Evolutionary conservation across 306 rosid species (phyloP).

Genomic region (Lagenaria siceraria): DNA sequence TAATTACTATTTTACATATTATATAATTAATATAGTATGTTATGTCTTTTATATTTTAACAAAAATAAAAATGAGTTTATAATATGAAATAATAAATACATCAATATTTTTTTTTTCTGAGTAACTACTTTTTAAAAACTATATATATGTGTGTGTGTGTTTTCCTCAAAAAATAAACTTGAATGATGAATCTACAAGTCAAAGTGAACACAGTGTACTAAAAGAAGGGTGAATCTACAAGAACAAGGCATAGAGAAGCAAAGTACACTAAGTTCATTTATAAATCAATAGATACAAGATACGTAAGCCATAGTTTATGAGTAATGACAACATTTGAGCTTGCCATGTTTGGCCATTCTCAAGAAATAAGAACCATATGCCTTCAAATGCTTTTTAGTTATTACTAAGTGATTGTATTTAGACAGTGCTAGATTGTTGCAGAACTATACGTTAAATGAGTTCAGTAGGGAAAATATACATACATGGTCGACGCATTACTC

Average conservation of each 20-base stretch:
- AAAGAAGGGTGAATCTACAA: not conserved
- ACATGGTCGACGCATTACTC: slow-evolving; percentile 7
- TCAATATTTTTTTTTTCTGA: too few species aligned
- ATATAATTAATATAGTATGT: too few species aligned
- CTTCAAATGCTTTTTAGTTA: not conserved
- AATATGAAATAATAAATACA: too few species aligned
- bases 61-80: too few species aligned
- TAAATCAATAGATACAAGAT: not conserved
- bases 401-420: not conserved
- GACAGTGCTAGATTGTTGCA: not conserved
- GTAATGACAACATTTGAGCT: not conserved
- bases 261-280: not conserved
- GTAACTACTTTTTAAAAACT: too few species aligned
- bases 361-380: not conserved
- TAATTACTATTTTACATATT: too few species aligned
- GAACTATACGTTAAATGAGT: not conserved
- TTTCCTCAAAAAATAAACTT: too few species aligned
- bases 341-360: not conserved
- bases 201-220: too few species aligned
- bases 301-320: not conserved
- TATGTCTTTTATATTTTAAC: too few species aligned
- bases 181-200: too few species aligned
- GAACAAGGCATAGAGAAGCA: not conserved
- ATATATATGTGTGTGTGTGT: too few species aligned
- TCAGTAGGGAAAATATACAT: not conserved